Conservation (phyloP, 768 basidiomycete species). For the Termitomyces bulborhizus region DNA sequence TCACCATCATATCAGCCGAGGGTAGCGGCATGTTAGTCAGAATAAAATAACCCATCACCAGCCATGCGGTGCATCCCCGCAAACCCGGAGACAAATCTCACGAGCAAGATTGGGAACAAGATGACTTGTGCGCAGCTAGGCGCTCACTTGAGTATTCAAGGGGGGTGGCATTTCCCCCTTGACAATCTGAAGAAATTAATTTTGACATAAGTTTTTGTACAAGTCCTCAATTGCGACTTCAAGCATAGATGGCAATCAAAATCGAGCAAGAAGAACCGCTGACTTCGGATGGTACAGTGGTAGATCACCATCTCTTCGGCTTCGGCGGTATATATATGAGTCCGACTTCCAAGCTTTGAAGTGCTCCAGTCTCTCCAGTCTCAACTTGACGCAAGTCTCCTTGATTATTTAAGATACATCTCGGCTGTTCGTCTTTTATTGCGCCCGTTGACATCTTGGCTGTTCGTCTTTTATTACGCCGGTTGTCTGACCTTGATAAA, state of each 20-base stretch:
- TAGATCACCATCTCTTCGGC: slow-evolving; percentile 5
- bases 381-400: no score
- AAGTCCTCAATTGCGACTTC: background rate
- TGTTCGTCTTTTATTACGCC: background rate
- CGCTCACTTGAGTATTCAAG: background rate
- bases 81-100: background rate
- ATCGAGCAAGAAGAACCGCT: slow-evolving; percentile 3
- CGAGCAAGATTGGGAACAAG: background rate
- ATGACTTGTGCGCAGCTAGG: background rate
- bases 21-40: slow-evolving; percentile 9
- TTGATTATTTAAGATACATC: background rate
- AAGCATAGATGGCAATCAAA: background rate
- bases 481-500: background rate
- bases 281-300: slow-evolving; percentile 10
- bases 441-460: background rate
- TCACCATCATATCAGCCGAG: slow-evolving; percentile 1
- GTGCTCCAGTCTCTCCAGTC: background rate
- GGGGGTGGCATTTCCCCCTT: no score
- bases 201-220: background rate
- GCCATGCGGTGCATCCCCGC: background rate
- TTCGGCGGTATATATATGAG: slow-evolving; percentile 5
- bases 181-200: background rate
- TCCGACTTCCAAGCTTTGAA: background rate
- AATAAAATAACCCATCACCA: no score
- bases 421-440: background rate